Percentiles rank a stretch among this genome's conserved stretches.
These are phyloP conservation scores for Ascobolus immersus DNA, from an alignment of 495 filamentous ascomycete species.

Conservation along the genomic window DNA sequence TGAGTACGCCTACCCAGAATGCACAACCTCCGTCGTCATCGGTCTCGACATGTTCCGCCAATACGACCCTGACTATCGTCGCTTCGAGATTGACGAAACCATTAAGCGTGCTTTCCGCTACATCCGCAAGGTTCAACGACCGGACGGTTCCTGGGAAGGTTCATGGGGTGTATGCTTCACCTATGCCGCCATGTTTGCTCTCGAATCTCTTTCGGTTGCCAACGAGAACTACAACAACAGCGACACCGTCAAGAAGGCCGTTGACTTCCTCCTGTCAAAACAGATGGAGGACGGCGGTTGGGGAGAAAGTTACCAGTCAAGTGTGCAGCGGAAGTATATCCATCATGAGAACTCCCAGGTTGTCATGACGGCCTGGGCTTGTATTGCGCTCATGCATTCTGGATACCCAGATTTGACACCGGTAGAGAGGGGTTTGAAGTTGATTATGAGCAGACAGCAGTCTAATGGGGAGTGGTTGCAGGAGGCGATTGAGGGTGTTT, in stretches of 20 bases:
- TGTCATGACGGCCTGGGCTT: conserved; percentile 79
- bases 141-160: conserved; percentile 83
- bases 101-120: conserved; percentile 46
- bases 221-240: conserved; percentile 63
- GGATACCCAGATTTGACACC: conserved; percentile 50
- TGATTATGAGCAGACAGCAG: conserved; percentile 68
- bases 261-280: conserved; percentile 58
- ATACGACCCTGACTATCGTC: conserved; percentile 48
- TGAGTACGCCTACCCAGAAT: conserved; percentile 92
- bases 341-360: conserved; percentile 49
- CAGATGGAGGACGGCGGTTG: conserved; percentile 80
- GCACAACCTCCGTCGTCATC: conserved; percentile 86
- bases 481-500: conserved; percentile 89
- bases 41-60: conserved; percentile 59
- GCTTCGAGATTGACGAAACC: conserved; percentile 47
- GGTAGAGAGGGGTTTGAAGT: conserved; percentile 45
- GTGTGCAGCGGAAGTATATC: conserved; percentile 33
- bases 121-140: conserved; percentile 54
- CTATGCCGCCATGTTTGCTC: conserved; percentile 84
- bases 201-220: conserved; percentile 57
- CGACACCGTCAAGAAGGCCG: conserved; percentile 40
- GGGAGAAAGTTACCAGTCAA: conserved; percentile 79
- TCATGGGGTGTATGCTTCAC: conserved; percentile 96
- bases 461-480: conserved; percentile 82
- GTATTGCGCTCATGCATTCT: conserved; percentile 63